phyloP scores from a whole-genome alignment of 2,329 filamentous ascomycete genomes.

The Talaromyces sp. region DNA sequence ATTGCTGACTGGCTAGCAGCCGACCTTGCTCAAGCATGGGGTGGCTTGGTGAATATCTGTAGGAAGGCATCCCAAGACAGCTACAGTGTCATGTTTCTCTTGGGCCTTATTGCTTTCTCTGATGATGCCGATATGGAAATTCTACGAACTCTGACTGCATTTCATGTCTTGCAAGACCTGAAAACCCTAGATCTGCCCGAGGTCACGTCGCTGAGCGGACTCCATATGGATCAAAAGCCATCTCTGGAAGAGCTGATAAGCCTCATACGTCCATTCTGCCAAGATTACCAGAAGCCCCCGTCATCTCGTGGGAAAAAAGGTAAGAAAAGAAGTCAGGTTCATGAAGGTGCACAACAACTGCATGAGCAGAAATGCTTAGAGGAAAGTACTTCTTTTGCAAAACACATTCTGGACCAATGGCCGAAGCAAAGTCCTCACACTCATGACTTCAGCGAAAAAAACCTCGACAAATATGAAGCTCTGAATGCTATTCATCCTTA shows the following conservation, averaged over 20 bases:
- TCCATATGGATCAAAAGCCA: not conserved
- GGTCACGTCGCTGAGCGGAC: not conserved
- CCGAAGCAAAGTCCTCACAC: slow-evolving; percentile 36
- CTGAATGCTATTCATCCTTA: not conserved
- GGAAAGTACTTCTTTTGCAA: slow-evolving; percentile 37
- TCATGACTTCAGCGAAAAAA: slow-evolving; percentile 19
- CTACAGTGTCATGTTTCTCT: slow-evolving; percentile 41
- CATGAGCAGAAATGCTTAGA: slow-evolving; percentile 20
- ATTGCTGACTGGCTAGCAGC: slow-evolving; percentile 39
- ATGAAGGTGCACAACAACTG: slow-evolving; percentile 24
- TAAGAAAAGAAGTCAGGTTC: slow-evolving; percentile 17
- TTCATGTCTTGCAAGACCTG: slow-evolving; percentile 29
- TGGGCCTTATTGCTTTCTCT: slow-evolving; percentile 44
- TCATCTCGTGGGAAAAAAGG: slow-evolving; percentile 20
- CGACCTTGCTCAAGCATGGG: slow-evolving; percentile 41
- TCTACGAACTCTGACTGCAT: slow-evolving; percentile 44
- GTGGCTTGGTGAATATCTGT: slow-evolving; percentile 39
- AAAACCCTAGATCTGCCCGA: not conserved
- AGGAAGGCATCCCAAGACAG: slow-evolving; percentile 17
- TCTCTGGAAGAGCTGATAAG: not conserved
- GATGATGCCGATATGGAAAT: slow-evolving; percentile 35
- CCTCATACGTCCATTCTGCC: not conserved
- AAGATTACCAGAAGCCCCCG: slow-evolving; percentile 26
- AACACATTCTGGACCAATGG: slow-evolving; percentile 44
- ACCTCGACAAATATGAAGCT: slow-evolving; percentile 20